Base-by-base conservation (phyloP, 805 yeast genomes). In the Saccharomycopsis amapae region DNA sequence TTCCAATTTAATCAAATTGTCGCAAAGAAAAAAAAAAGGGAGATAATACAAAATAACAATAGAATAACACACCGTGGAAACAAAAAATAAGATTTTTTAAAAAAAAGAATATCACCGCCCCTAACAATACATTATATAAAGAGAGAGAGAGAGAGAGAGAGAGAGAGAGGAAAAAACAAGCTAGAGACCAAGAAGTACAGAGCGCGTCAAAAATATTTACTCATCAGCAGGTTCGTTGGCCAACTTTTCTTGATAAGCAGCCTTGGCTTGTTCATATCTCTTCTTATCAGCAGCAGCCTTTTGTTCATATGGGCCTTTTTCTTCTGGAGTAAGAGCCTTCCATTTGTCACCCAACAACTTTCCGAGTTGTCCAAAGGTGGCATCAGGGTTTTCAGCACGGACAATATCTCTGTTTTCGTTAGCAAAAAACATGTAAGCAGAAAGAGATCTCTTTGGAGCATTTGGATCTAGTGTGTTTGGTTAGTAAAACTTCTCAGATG, bases 381-480 rank as follows among this genome's bases (percentile, higher is more conserved):
- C 85, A 64, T 95, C 96, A 60, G 97, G 97, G 76, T 90, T 87
- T 67, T 89, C 97, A 53, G 90, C 81, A 67, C 95, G 81, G 57
- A 93, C 96, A 54, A 79, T 78, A 69, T 90, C 97, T 76, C 98
- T 89, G 77, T 85, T 85, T 63, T 88, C 97, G 65, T 87, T 88
- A 59, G 98, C 97, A 63, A 89, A 93, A 79, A 86, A 90, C 97
- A 93, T 89, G 81, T 90, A 93, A 41, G 97, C 96, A 51, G 97
- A 87, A 65, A 93, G 73, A 22, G 97, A 87, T 71, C 97, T 86
- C 86, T 93, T 93, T 67, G 98, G 98, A 55, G 98, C 98, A 68
- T 90, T 89, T 73, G 98, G 96, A 68, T 86, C 95, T 61, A 15
- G 2, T 23, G 37, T 23, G 20, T 17, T 18, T 9, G n/a, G 47